Conservation (phyloP, 2,329 filamentous ascomycete species). For the Dryadomyces sulphureus region DNA sequence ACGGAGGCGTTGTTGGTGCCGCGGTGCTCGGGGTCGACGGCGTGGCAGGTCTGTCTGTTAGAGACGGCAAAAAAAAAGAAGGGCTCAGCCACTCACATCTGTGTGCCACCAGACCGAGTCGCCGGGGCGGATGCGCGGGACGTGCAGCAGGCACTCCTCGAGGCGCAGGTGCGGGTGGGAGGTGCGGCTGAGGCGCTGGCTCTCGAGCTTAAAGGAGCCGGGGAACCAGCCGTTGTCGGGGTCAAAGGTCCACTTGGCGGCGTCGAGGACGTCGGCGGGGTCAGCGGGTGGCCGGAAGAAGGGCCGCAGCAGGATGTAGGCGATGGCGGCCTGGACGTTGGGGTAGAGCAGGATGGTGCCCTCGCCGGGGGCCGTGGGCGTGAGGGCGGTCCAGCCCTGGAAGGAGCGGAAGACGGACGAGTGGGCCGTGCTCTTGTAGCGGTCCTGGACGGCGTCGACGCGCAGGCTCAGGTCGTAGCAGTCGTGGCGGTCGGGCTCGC, state of each 20-base stretch:
- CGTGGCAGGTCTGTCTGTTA: conserved; percentile 3
- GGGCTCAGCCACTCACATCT: conserved; percentile 2
- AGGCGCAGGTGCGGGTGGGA: background rate
- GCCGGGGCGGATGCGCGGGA: background rate
- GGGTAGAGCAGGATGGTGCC: conserved; percentile 26
- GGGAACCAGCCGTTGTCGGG: conserved; percentile 19
- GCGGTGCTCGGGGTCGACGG: conserved; percentile 7
- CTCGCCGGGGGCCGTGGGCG: conserved; percentile 17
- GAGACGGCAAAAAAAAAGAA: background rate
- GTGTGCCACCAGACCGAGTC: conserved; percentile 6
- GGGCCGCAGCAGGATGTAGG: conserved; percentile 24
- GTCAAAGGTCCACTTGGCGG: conserved; percentile 19
- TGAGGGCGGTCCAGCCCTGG: conserved; percentile 28
- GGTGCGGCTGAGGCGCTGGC: conserved; percentile 6
- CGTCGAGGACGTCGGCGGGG: conserved; percentile 19
- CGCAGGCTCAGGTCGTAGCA: conserved; percentile 21
- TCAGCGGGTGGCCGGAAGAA: conserved; percentile 22
- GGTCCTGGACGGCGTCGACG: conserved; percentile 13
- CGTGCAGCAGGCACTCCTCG: background rate
- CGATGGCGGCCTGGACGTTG: conserved; percentile 20
- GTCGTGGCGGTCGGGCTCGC: conserved; percentile 21
- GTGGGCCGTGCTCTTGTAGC: conserved; percentile 17
- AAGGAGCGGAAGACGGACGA: conserved; percentile 23
- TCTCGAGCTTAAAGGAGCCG: conserved; percentile 17
- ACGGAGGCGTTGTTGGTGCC: conserved; percentile 3